Conservation (phyloP, 257 asterid species). For the Orobanche coerulescens region DNA sequence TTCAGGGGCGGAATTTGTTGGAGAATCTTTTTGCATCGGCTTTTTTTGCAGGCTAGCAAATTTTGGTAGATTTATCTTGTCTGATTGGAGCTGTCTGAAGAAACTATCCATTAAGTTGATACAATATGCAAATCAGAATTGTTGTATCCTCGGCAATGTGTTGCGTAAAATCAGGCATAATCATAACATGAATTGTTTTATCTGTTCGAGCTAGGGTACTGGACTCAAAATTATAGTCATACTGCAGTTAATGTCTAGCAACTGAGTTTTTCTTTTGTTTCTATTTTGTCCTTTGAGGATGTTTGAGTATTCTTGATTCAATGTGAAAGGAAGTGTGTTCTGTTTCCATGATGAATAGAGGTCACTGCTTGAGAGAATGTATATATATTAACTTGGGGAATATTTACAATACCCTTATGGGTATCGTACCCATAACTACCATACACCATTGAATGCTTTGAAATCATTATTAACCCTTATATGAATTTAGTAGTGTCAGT, state of each 20-base stretch:
- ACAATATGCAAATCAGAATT: neutral
- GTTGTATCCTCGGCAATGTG: neutral
- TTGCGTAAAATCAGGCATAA: neutral
- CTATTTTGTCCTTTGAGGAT: neutral
- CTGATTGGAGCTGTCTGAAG: slow-evolving; percentile 4
- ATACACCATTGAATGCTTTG: too few species aligned
- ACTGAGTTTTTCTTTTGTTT: neutral
- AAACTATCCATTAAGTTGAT: neutral
- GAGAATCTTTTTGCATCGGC: slow-evolving; percentile 10
- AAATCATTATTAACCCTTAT: too few species aligned
- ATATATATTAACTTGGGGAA: too few species aligned
- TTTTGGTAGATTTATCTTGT: slow-evolving; percentile 3
- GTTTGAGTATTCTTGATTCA: neutral
- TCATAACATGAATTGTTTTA: slow-evolving; percentile 5
- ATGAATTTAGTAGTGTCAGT: too few species aligned
- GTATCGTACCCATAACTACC: too few species aligned
- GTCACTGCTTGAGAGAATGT: neutral
- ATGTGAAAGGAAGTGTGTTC: neutral
- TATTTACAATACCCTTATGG: too few species aligned
- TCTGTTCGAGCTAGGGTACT: neutral
- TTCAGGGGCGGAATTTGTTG: slow-evolving; percentile 2
- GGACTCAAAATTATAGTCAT: neutral
- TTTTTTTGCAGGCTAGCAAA: neutral
- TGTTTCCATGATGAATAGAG: slow-evolving; percentile 8
- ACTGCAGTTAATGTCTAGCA: slow-evolving; percentile 6